These are phyloP conservation scores for Papiliotrema laurentii DNA, from an alignment of 1,284 basidiomycete genomes.

Conservation along the genomic window DNA sequence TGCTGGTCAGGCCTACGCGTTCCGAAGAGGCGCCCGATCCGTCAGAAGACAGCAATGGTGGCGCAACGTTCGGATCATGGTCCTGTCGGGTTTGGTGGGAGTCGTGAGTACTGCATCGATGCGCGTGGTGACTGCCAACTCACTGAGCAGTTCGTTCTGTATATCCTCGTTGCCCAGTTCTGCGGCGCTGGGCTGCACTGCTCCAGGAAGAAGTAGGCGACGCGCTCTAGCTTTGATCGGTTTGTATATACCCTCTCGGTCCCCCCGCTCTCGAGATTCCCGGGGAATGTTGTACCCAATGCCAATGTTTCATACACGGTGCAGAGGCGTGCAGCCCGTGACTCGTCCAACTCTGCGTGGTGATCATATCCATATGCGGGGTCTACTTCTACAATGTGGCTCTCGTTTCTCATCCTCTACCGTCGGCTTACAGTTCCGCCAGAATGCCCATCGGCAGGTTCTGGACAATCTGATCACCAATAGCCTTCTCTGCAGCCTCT, in stretches of 20 bases:
- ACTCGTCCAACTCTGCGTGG: not conserved
- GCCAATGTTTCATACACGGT: too few relatives aligned
- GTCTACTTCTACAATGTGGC: not conserved
- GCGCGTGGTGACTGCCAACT: not conserved
- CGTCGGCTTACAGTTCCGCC: slow-evolving; percentile 64
- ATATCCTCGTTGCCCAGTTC: slow-evolving; percentile 75
- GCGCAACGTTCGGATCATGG: slow-evolving; percentile 77
- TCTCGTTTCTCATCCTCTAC: slow-evolving; percentile 3
- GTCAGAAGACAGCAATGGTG: slow-evolving; percentile 95
- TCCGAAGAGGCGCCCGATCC: slow-evolving; percentile 80
- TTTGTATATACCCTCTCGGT: slow-evolving; percentile 4
- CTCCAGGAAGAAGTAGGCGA: slow-evolving; percentile 18
- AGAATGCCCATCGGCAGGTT: slow-evolving; percentile 86
- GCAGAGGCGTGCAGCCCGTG: too few relatives aligned
- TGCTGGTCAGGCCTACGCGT: slow-evolving; percentile 92
- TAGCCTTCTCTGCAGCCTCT: slow-evolving; percentile 92
- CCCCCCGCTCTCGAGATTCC: not conserved
- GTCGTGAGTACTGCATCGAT: slow-evolving; percentile 68
- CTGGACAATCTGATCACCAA: slow-evolving; percentile 93
- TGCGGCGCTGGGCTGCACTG: slow-evolving; percentile 61
- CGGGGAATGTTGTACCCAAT: not conserved
- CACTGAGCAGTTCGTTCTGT: slow-evolving; percentile 63
- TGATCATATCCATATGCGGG: too few relatives aligned
- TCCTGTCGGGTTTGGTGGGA: slow-evolving; percentile 65
- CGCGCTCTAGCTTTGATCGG: not conserved